Conservation (phyloP, 1,139 yeast genomes). For the Nematodospora anomalae region DNA sequence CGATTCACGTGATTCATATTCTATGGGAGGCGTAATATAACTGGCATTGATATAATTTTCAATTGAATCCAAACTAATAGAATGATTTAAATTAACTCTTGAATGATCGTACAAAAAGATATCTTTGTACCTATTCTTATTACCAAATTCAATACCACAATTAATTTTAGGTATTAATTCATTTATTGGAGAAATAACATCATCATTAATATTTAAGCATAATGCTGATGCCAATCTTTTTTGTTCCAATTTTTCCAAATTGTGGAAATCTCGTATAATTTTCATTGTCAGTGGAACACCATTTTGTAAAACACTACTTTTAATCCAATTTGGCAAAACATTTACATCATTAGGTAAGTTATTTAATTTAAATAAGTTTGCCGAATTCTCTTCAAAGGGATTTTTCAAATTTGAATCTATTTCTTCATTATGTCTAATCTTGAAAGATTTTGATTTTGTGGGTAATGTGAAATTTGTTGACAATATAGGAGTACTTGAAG, state of each 20-base stretch:
- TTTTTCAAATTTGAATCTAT: slow-evolving; percentile 10
- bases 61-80: slow-evolving; percentile 22
- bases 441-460: slow-evolving; percentile 25
- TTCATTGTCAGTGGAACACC: slow-evolving; percentile 16
- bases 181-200: slow-evolving; percentile 8
- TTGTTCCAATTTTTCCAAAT: slow-evolving; percentile 34
- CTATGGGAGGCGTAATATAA: slow-evolving; percentile 35
- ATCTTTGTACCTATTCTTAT: slow-evolving; percentile 76
- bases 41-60: slow-evolving; percentile 58
- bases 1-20: slow-evolving; percentile 10
- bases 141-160: slow-evolving; percentile 71
- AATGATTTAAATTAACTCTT: slow-evolving; percentile 51
- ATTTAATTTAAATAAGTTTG: slow-evolving; percentile 12
- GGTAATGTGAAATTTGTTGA: slow-evolving; percentile 32
- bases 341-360: slow-evolving; percentile 12
- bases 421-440: slow-evolving; percentile 47
- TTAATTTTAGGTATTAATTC: slow-evolving; percentile 29
- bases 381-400: slow-evolving; percentile 9
- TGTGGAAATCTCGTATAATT: slow-evolving; percentile 27
- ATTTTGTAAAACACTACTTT: slow-evolving; percentile 6
- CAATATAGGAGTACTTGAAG: slow-evolving; percentile 25
- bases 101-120: slow-evolving; percentile 82
- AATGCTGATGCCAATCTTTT: slow-evolving; percentile 33
- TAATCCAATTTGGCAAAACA: slow-evolving; percentile 20
- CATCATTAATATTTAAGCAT: slow-evolving; percentile 14